A percentile compares a stretch with the other conserved stretches of the same genome.
Evolutionary conservation across 2,329 filamentous ascomycete species (phyloP).

Genomic region (Aureobasidium sp.): DNA sequence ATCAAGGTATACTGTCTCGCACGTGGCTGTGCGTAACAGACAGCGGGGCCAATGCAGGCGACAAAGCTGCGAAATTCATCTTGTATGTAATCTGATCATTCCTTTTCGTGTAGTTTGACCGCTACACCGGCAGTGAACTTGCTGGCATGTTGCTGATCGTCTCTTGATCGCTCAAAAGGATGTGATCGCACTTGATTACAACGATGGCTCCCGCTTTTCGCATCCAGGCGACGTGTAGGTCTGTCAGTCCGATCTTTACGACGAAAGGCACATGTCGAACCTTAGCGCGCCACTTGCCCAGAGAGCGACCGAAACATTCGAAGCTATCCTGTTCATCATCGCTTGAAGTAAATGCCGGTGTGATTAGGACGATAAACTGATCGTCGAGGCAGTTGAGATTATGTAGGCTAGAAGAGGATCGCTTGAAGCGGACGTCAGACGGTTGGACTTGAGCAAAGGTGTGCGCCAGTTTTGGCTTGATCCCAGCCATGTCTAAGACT

Average conservation of each 20-base stretch:
- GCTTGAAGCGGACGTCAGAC: slow-evolving; percentile 7
- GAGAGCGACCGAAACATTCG: slow-evolving; percentile 59
- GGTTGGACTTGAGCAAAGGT: neutral
- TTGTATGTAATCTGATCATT: too few species aligned
- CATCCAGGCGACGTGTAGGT: slow-evolving; percentile 57
- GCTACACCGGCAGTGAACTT: slow-evolving; percentile 21
- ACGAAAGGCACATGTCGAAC: slow-evolving; percentile 69
- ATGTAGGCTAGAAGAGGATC: slow-evolving; percentile 1
- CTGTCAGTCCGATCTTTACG: slow-evolving; percentile 55
- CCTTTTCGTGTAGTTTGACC: neutral
- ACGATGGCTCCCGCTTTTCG: slow-evolving; percentile 53
- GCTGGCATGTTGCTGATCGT: slow-evolving; percentile 18
- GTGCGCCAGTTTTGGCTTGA: neutral
- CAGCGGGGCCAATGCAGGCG: too few species aligned
- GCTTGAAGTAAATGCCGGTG: slow-evolving; percentile 30
- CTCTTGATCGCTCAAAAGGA: slow-evolving; percentile 30
- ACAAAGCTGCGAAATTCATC: too few species aligned
- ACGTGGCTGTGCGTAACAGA: too few species aligned
- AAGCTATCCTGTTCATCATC: slow-evolving; percentile 55
- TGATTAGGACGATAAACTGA: slow-evolving; percentile 40
- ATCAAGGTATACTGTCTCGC: too few species aligned
- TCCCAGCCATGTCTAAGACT: neutral
- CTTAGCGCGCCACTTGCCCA: slow-evolving; percentile 53
- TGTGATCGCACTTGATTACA: slow-evolving; percentile 49
- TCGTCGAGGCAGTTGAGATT: slow-evolving; percentile 26